These are phyloP conservation scores for Scedosporium aurantiacum DNA, from an alignment of 2,329 filamentous ascomycete genomes.

Conservation along the genomic window DNA sequence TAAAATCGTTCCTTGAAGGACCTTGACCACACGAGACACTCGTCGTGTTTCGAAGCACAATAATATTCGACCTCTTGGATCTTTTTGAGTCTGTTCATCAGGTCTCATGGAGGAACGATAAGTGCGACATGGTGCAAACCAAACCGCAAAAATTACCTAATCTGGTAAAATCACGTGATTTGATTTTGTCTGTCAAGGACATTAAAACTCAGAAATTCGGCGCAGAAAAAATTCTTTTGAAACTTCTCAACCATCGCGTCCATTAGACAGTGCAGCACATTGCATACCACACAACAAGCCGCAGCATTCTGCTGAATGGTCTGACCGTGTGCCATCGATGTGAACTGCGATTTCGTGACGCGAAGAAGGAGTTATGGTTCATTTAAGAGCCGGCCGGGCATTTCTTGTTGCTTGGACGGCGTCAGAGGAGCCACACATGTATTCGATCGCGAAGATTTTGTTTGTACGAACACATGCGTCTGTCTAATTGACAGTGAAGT, in stretches of 20 bases:
- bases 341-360: slow-evolving; percentile 38
- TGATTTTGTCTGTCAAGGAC: background rate
- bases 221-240: background rate
- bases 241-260: slow-evolving; percentile 2
- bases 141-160: background rate
- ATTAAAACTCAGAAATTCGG: background rate
- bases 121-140: too few species aligned
- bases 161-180: background rate
- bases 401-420: slow-evolving; percentile 55
- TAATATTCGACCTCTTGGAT: too few species aligned
- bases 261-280: slow-evolving; percentile 8
- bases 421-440: slow-evolving; percentile 73
- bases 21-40: too few species aligned
- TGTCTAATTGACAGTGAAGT: background rate
- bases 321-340: slow-evolving; percentile 36
- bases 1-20: too few species aligned
- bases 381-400: slow-evolving; percentile 66
- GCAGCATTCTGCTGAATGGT: slow-evolving; percentile 2
- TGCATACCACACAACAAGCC: slow-evolving; percentile 3
- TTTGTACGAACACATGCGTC: background rate
- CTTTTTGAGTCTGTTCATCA: too few species aligned
- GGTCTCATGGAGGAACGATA: too few species aligned
- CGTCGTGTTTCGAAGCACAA: too few species aligned
- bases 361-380: slow-evolving; percentile 37
- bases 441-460: background rate